Evolutionary conservation across 176 grass and related monocot genomes (phyloP).

Genomic region (Alopecurus myosuroides): DNA sequence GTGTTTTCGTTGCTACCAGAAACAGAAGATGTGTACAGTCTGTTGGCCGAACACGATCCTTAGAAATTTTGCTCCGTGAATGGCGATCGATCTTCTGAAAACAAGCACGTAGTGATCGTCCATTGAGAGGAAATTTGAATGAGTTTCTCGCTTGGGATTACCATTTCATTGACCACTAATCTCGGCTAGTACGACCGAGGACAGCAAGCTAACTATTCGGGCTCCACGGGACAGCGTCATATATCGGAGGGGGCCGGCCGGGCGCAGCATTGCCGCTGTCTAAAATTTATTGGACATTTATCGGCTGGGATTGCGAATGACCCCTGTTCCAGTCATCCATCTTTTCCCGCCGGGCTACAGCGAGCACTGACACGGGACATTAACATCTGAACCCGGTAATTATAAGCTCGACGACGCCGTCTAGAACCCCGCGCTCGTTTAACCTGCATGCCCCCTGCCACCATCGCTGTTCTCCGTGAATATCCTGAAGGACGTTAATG

Average conservation of each 20-base stretch:
- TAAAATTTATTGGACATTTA: slow-evolving; percentile 8
- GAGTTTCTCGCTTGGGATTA: not conserved
- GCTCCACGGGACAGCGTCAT: not conserved
- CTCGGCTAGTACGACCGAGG: not conserved
- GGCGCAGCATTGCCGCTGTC: not conserved
- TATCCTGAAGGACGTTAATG: slow-evolving; percentile 19
- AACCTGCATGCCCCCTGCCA: not conserved
- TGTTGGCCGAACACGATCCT: no score
- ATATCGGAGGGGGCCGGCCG: not conserved
- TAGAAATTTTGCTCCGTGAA: no score
- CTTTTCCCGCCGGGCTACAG: not conserved
- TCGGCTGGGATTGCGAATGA: not conserved
- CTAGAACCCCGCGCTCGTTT: slow-evolving; percentile 46
- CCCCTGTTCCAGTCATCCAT: not conserved
- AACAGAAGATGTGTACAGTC: no score
- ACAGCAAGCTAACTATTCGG: not conserved
- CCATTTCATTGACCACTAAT: not conserved
- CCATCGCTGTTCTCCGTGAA: slow-evolving; percentile 43
- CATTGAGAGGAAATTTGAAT: not conserved
- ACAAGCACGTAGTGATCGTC: no score
- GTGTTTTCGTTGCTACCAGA: not conserved
- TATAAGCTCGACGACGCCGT: slow-evolving; percentile 51
- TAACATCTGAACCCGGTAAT: slow-evolving; percentile 53
- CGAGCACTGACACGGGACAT: slow-evolving; percentile 32
- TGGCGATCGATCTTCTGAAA: no score